Base-by-base conservation (phyloP, 306 rosid species). In the Rosa multiflora region DNA sequence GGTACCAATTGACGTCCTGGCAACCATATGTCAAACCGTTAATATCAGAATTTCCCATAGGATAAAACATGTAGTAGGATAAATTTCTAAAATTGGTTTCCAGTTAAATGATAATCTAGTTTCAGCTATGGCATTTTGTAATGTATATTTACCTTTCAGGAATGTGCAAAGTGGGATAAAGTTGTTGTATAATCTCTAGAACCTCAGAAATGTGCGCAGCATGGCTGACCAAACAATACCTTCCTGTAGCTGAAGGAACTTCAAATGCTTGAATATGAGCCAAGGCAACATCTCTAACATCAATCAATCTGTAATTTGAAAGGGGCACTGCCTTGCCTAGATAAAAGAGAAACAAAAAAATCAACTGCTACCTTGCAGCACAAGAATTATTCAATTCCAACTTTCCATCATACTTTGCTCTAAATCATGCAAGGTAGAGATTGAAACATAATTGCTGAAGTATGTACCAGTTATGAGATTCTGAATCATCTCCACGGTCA, bases 251-350 rank as follows among this genome's bases (percentile, higher is more conserved):
- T 44, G 82, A 77, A 7, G 70, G 69, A 75, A 58, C 29, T 75
- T 69, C 84, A 69, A 75, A 81, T 12, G 64, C 84, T 48, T 20
- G 76, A 47, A 82, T 59, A 74, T 78, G 86, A 17, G 86, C 86
- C 32, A 46, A 29, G 17, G 72, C 82, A 55, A 74, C 79, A 67
- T 78, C 86, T 55, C 86, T 78, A 67, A 82, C 82, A 74, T 82
- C 86, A 67, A 78, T 4, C 35, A 18, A 47, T 46, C 55, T 5
- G 52, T 10, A 73, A 11, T 1, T 63, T 48, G 49, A 21, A 42
- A 51, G 6, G 0, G 77, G 69, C 40, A 15, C 10, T 23, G 72
- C 37, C 70, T 78, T 39, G 10, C 78, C 86, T 83, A 20, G 11
- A 42, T 47, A 48, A 17, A 9, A 37, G 17, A 5, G 59, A 18